These are phyloP conservation scores for Colletotrichum endophyticum DNA, from an alignment of 2,329 filamentous ascomycete species.

Conservation along the genomic window DNA sequence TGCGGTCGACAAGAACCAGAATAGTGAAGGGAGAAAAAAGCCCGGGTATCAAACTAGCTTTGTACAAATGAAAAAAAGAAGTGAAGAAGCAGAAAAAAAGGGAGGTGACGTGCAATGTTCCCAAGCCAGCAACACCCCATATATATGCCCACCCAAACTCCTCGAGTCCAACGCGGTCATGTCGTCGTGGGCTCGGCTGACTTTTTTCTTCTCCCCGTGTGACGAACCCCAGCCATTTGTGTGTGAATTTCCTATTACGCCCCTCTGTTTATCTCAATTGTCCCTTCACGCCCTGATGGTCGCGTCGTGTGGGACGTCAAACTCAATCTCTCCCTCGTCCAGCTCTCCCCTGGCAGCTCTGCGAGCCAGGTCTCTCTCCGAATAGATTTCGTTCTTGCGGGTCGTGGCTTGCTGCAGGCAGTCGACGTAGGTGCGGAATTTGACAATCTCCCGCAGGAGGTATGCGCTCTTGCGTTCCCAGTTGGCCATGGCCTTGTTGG, in stretches of 20 bases:
- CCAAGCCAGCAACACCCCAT: neutral
- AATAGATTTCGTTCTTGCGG: slow-evolving; percentile 74
- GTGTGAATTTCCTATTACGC: neutral
- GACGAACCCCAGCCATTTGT: neutral
- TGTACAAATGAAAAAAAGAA: slow-evolving; percentile 5
- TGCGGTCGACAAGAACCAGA: neutral
- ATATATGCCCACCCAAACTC: slow-evolving; percentile 5
- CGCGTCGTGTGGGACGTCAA: slow-evolving; percentile 37
- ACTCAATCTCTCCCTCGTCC: slow-evolving; percentile 42
- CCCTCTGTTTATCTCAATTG: slow-evolving; percentile 7
- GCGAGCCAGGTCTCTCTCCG: slow-evolving; percentile 58
- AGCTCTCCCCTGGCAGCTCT: slow-evolving; percentile 54
- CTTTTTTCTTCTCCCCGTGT: neutral
- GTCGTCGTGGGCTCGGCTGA: slow-evolving; percentile 8
- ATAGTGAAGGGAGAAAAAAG: neutral
- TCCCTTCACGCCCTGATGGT: slow-evolving; percentile 29
- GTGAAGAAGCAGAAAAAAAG: neutral
- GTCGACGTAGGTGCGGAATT: slow-evolving; percentile 95
- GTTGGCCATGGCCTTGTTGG: slow-evolving; percentile 86
- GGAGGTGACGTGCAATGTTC: neutral
- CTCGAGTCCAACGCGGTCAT: slow-evolving; percentile 1
- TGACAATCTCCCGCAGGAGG: slow-evolving; percentile 90
- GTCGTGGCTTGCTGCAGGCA: slow-evolving; percentile 73
- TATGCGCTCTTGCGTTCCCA: slow-evolving; percentile 98
- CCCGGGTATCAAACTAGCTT: slow-evolving; percentile 20